Base-by-base conservation (phyloP, 2,329 filamentous ascomycete species). In the Macrophomina pseudophaseolina region DNA sequence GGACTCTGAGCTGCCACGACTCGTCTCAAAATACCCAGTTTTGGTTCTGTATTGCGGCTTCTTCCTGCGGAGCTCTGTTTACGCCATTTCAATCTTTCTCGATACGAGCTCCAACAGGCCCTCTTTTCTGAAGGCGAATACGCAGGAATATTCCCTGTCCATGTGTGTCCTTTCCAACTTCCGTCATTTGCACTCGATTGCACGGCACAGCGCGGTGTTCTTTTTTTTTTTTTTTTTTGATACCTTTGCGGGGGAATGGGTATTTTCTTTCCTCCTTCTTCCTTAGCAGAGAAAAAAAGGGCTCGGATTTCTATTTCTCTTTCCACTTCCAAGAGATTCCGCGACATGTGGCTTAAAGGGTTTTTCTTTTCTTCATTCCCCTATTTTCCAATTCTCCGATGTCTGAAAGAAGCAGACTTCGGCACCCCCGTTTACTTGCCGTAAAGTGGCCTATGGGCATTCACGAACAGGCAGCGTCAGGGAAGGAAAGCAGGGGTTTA, bases 171-270 rank as follows among this genome's bases (percentile, higher is more conserved):
- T 38, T 35, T 28, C n/a, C 46, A 16, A 23, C 23, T 23, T 40
- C 23, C 42, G 18, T 62, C 32, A 14, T 62, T 48, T 62, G 30
- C 46, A 38, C 54, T 38, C 33, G 56, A 49, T 35, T 35, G 58
- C 58, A 62, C 58, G 49, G 58, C 58, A 62, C 58, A 62, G 58
- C 58, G 58, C 49, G 58, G 58, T 62, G 44, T 62, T 62, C n/a
- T 23, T 23, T 23, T 23, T 23, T 23, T 23, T 23, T 38, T 12
- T 23, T 38, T 16, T 5, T 49, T 62, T 62, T 62, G 58, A 62
- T 62, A 62, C 58, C 58, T 62, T 23, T 18, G 30, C 32, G 32
- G 32, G 42, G 38, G 58, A 62, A 38, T 8, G 11, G 30, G 4
- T 33, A n/a, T 23, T 23, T 35, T 5, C 12, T 42, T 23, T 59